phyloP scores from a whole-genome alignment of 1,284 basidiomycete species.

The Termitomyces sp. region DNA sequence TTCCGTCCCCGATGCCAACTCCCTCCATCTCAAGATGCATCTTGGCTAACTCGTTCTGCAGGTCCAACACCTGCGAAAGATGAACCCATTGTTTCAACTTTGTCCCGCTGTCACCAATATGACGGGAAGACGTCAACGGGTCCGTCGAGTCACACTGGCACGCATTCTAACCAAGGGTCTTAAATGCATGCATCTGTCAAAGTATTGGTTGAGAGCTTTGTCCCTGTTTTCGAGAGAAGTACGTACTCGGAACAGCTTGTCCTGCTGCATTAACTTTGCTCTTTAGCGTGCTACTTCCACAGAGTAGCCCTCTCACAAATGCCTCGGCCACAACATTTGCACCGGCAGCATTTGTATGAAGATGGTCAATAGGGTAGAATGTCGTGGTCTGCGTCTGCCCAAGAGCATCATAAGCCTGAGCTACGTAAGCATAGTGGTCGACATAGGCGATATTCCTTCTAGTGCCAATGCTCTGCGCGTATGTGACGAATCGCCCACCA shows the following conservation, averaged over 20 bases:
- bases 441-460: conserved; percentile 39
- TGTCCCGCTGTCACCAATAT: conserved; percentile 21
- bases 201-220: neutral
- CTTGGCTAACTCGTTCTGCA: conserved; percentile 65
- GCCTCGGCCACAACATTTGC: conserved; percentile 41
- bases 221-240: neutral
- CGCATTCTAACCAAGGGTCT: neutral
- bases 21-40: conserved; percentile 73
- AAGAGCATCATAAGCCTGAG: conserved; percentile 37
- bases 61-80: conserved; percentile 56
- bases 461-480: conserved; percentile 37
- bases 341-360: conserved; percentile 40
- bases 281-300: conserved; percentile 30
- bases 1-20: conserved; percentile 37
- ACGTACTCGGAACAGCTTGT: conserved; percentile 23
- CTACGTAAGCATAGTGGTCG: conserved; percentile 43
- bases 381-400: conserved; percentile 37
- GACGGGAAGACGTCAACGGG: neutral
- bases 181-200: neutral
- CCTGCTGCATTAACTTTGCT: conserved; percentile 33
- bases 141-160: neutral
- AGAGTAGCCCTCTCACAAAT: conserved; percentile 38
- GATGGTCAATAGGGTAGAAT: conserved; percentile 44
- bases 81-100: conserved; percentile 61
- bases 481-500: conserved; percentile 41